These are phyloP conservation scores for Alternaria brassicae DNA, from an alignment of 2,329 filamentous ascomycete genomes.

Conservation along the genomic window DNA sequence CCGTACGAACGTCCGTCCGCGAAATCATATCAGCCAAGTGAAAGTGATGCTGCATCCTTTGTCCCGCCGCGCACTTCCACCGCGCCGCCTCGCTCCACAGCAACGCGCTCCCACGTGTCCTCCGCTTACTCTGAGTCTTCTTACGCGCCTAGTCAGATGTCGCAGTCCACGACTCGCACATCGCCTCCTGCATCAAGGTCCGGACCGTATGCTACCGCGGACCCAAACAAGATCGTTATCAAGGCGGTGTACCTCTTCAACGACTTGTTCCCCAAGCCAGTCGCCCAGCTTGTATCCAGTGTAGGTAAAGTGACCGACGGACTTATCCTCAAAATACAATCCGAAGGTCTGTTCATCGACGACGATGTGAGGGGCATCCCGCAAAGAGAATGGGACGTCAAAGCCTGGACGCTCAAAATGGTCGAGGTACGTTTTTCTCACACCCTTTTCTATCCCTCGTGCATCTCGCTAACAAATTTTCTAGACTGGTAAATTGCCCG, in stretches of 20 bases:
- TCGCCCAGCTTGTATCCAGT: slow-evolving; percentile 88
- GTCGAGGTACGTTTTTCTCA: slow-evolving; percentile 65
- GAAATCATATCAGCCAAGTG: slow-evolving; percentile 64
- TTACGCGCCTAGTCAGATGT: slow-evolving; percentile 73
- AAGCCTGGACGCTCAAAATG: slow-evolving; percentile 94
- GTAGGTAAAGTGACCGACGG: slow-evolving; percentile 87
- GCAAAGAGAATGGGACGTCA: slow-evolving; percentile 98
- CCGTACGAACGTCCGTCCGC: slow-evolving; percentile 60
- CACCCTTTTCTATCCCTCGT: neutral
- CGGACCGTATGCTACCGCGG: slow-evolving; percentile 82
- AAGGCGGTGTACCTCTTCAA: slow-evolving; percentile 92
- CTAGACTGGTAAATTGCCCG: slow-evolving; percentile 54
- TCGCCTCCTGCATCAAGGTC: slow-evolving; percentile 81
- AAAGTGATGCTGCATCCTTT: slow-evolving; percentile 38
- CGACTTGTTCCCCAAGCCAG: slow-evolving; percentile 86
- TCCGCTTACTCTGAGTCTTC: slow-evolving; percentile 80
- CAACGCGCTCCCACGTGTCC: slow-evolving; percentile 46
- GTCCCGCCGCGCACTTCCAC: slow-evolving; percentile 38
- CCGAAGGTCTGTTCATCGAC: slow-evolving; percentile 95
- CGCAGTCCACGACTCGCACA: slow-evolving; percentile 77
- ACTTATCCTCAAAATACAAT: slow-evolving; percentile 87
- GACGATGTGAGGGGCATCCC: slow-evolving; percentile 89
- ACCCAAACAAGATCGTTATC: slow-evolving; percentile 96
- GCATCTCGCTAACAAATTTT: slow-evolving; percentile 14
- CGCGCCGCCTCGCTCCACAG: slow-evolving; percentile 44